Conservation (phyloP, 176 grass and related monocot genomes). For the Paspalum notatum region DNA sequence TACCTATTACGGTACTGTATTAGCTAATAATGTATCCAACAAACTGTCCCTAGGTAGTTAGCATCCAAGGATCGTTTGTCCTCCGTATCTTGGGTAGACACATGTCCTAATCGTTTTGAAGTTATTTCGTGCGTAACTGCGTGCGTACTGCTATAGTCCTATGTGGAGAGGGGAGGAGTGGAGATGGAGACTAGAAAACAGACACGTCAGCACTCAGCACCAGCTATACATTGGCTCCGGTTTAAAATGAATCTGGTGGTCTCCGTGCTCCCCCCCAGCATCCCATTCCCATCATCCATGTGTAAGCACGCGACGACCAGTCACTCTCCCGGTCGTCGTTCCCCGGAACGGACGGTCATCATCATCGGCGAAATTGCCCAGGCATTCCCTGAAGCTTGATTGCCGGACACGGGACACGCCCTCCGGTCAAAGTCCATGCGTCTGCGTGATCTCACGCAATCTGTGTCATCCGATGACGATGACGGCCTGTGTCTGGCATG, state of each 20-base stretch:
- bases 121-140: not conserved
- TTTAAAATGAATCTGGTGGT: slow-evolving; percentile 8
- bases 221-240: not conserved
- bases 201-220: not conserved
- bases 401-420: not conserved
- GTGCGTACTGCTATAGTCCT: not conserved
- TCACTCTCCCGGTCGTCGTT: not conserved
- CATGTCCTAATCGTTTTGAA: not conserved
- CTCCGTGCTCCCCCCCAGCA: not conserved
- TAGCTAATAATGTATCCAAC: too few species aligned
- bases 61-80: too few species aligned
- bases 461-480: slow-evolving; percentile 40
- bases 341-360: not conserved
- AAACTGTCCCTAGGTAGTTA: too few species aligned
- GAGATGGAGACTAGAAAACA: not conserved
- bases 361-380: slow-evolving; percentile 32
- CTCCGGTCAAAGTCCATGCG: slow-evolving; percentile 31
- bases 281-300: not conserved
- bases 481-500: slow-evolving; percentile 21
- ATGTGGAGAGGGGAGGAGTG: too few species aligned
- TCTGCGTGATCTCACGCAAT: slow-evolving; percentile 11
- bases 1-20: too few species aligned
- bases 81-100: not conserved
- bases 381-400: not conserved
- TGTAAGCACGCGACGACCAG: not conserved